A percentile compares a stretch with the other conserved stretches of the same genome.
Evolutionary conservation across 2,329 filamentous ascomycete genomes (phyloP).

Genomic region (Boeremia exigua): DNA sequence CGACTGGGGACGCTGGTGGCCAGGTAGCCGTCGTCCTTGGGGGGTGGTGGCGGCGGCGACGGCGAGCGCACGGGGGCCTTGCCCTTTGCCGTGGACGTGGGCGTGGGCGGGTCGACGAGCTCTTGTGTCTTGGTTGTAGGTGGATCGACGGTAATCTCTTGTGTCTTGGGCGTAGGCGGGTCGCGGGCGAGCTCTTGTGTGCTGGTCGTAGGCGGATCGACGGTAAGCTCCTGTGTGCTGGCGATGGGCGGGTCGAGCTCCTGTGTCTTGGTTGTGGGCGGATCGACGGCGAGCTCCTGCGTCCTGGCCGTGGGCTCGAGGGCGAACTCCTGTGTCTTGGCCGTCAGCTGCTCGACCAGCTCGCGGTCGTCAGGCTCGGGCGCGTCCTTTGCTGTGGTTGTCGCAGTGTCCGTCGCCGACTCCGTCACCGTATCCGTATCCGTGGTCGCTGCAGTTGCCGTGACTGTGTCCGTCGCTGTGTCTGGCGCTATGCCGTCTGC

Average conservation of each 20-base stretch:
- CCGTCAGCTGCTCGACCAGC: slow-evolving; percentile 26
- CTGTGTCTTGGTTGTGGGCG: slow-evolving; percentile 28
- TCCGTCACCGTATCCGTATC: too few relatives aligned
- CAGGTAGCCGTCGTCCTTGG: slow-evolving; percentile 60
- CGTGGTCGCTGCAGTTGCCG: too few relatives aligned
- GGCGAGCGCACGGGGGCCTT: slow-evolving; percentile 42
- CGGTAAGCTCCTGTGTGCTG: slow-evolving; percentile 20
- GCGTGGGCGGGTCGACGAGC: slow-evolving; percentile 20
- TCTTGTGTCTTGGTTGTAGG: slow-evolving; percentile 27
- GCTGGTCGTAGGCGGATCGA: slow-evolving; percentile 27
- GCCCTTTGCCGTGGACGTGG: slow-evolving; percentile 25
- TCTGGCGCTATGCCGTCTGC: background rate
- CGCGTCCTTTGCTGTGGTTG: too few relatives aligned
- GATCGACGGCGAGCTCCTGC: slow-evolving; percentile 16
- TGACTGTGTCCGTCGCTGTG: too few relatives aligned
- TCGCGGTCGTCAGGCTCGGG: background rate
- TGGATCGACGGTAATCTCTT: slow-evolving; percentile 19
- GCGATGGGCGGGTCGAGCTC: slow-evolving; percentile 23
- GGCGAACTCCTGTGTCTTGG: slow-evolving; percentile 21
- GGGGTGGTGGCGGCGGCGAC: slow-evolving; percentile 56
- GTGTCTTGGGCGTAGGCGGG: slow-evolving; percentile 27
- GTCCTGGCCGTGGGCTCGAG: slow-evolving; percentile 28
- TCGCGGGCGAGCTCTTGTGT: slow-evolving; percentile 22
- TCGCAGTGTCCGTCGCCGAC: too few relatives aligned
- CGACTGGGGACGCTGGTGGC: slow-evolving; percentile 51